Evolutionary conservation across 2,329 filamentous ascomycete species (phyloP), one percentile per base, ranked within the genome.

Genomic region (Trichoderma asperellum): DNA sequence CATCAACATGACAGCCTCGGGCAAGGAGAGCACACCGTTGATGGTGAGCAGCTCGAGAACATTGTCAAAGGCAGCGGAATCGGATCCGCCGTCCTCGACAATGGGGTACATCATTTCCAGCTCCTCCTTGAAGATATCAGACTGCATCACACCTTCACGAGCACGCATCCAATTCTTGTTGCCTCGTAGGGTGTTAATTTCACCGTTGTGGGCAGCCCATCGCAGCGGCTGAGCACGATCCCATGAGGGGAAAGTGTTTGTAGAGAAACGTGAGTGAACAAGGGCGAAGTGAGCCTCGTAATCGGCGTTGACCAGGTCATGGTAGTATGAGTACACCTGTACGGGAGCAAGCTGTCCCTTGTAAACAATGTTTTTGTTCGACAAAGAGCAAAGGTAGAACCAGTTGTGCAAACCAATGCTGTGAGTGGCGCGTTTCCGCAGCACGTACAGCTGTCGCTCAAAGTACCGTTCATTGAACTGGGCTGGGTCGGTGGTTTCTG

Each of bases 101-200:
- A 98, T 94, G 29, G 95, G 95, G 79, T 97, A 97, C 69, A 98
- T 88, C 75, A 86, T 83, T 81, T 97, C 94, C 18, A 98, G 89
- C 77, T 97, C 94, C 34, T 97, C 93, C 72, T 93, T 93, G 79
- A 98, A 98, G 67, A 97, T 86, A 73, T 94, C 90, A 1, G 95
- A 98, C 79, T 93, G 92, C 87, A 98, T 92, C 73, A 97, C 90
- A 81, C 95, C 95, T 83, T 98, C 95, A 77, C 95, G 91, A 72
- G 95, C 95, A 75, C 94, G 91, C 95, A 98, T 98, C 95, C 95
- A 98, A 83, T 98, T 98, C 87, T 98, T 98, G 85, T 98, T 98
- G 71, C 95, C 95, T 79, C 95, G 92, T 71, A 98, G 85, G 1
- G 95, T 98, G 82, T 98, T 98, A 79, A 98, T 98, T 83, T 98